Conservation (phyloP, 139 green algal species). For the Limnomonas spitsbergensis region DNA sequence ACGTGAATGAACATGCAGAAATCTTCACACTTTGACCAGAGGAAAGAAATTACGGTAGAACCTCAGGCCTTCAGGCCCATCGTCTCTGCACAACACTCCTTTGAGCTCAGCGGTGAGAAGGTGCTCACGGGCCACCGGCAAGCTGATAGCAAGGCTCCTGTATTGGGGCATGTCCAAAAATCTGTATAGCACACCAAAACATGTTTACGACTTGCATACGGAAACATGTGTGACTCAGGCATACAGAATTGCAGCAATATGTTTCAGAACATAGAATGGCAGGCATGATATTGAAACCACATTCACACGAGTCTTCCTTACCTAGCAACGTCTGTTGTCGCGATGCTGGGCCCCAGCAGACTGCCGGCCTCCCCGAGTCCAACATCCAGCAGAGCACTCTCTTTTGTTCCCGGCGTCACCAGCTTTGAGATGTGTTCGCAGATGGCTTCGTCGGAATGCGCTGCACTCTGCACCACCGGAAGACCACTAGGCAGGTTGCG, state of each 20-base stretch:
- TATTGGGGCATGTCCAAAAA: conserved; percentile 39
- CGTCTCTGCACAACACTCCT: conserved; percentile 85
- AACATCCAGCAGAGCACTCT: background rate
- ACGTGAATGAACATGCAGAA: background rate
- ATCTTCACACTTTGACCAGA: background rate
- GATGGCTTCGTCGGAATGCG: conserved; percentile 52
- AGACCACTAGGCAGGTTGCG: conserved; percentile 69
- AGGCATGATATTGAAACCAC: background rate
- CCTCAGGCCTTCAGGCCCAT: conserved; percentile 58
- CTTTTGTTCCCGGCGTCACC: conserved; percentile 13
- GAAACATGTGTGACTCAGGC: background rate
- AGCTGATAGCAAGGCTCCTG: conserved; percentile 8
- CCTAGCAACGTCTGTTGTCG: conserved; percentile 50
- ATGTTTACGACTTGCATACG: background rate
- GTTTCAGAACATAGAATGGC: background rate
- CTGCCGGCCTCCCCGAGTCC: background rate
- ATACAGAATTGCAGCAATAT: background rate
- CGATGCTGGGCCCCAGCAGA: conserved; percentile 53
- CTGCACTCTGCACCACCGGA: conserved; percentile 65
- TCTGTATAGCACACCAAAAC: background rate
- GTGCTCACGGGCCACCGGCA: conserved; percentile 76
- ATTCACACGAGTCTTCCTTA: conserved; percentile 27
- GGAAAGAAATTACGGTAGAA: conserved; percentile 15
- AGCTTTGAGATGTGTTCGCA: conserved; percentile 37
- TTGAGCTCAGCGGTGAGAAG: conserved; percentile 72